Evolutionary conservation across 2,329 filamentous ascomycete genomes (phyloP), one percentile per base, ranked within the genome.

Genomic region (Sphaerulina populicola): DNA sequence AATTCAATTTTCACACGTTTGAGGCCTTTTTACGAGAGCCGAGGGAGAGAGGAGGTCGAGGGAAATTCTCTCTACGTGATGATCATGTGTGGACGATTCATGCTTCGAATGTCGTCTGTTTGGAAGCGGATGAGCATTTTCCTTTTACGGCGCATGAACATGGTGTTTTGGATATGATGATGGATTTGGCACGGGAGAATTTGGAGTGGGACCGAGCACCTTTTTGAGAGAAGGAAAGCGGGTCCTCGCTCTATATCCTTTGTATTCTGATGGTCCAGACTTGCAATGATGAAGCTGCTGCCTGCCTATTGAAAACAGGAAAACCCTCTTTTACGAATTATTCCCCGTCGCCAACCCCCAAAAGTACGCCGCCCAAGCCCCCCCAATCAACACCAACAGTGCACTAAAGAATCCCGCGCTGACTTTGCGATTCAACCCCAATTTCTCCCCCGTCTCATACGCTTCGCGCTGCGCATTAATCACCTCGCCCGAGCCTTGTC

Each of bases 331-430:
- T n/a, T n/a, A n/a, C n/a, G 39, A 42, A 12, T 76, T 74, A 49
- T 78, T 72, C 0, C 75, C 75, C 0, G 76, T 81, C 3, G 74
- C 75, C 2, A 77, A 72, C 6, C 79, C 79, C 78, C 78, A 82
- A 54, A 82, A 79, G 61, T 80, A 82, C 0, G 76, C 78, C 7
- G 59, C 64, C 76, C 77, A 80, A 2, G 69, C 69, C 0, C 79
- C 79, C 8, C 78, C 30, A 0, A 77, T 71, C 37, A 81, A 56
- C 3, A 76, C 18, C 0, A 75, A 57, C 1, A 80, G 57, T 0
- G 65, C 62, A 1, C 56, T 62, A 46, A 80, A 77, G 51, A 73
- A 74, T 1, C n/a, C 29, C 15, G 7, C 59, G 52, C 33, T 71
- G 9, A 52, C 51, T 46, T 56, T 61, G 47, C 61, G 67, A 42